These are phyloP conservation scores for Laetiporus sulphureus DNA, from an alignment of 1,284 basidiomycete species.

Conservation along the genomic window DNA sequence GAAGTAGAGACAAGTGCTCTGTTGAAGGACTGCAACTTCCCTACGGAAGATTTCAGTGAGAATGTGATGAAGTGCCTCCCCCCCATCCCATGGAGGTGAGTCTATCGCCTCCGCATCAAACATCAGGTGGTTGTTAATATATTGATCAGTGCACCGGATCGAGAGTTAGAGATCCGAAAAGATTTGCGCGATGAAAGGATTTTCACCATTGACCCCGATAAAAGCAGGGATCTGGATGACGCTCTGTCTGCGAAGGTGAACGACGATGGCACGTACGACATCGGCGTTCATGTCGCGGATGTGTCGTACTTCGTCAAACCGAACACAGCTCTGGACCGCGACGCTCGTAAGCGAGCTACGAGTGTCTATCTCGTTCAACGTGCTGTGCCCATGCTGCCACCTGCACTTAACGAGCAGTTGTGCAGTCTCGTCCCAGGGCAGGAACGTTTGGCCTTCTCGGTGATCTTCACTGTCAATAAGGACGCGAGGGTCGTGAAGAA, in stretches of 20 bases:
- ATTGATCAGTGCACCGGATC: slow-evolving; percentile 61
- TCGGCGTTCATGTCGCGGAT: slow-evolving; percentile 94
- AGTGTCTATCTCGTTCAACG: slow-evolving; percentile 96
- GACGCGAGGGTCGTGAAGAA: slow-evolving; percentile 82
- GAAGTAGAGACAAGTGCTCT: slow-evolving; percentile 97
- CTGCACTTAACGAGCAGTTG: slow-evolving; percentile 82
- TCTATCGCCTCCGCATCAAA: neutral
- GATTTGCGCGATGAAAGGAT: slow-evolving; percentile 82
- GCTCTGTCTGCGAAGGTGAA: slow-evolving; percentile 86
- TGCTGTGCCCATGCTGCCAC: slow-evolving; percentile 94
- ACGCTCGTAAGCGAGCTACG: slow-evolving; percentile 95
- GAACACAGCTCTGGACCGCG: slow-evolving; percentile 94
- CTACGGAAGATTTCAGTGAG: slow-evolving; percentile 88
- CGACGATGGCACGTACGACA: slow-evolving; percentile 86
- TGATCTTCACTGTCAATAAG: slow-evolving; percentile 80
- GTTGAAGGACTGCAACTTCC: slow-evolving; percentile 98
- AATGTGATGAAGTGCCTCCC: slow-evolving; percentile 95
- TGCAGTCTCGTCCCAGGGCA: slow-evolving; percentile 87
- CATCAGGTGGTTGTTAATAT: neutral
- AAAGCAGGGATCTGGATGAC: slow-evolving; percentile 92
- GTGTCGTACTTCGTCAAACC: slow-evolving; percentile 95
- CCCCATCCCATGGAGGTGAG: slow-evolving; percentile 85
- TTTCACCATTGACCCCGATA: slow-evolving; percentile 91
- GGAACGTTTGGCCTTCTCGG: slow-evolving; percentile 88
- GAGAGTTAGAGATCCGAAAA: slow-evolving; percentile 81